phyloP scores from a whole-genome alignment of 148 eudicot genomes.

The Dianthus caryophyllus region DNA sequence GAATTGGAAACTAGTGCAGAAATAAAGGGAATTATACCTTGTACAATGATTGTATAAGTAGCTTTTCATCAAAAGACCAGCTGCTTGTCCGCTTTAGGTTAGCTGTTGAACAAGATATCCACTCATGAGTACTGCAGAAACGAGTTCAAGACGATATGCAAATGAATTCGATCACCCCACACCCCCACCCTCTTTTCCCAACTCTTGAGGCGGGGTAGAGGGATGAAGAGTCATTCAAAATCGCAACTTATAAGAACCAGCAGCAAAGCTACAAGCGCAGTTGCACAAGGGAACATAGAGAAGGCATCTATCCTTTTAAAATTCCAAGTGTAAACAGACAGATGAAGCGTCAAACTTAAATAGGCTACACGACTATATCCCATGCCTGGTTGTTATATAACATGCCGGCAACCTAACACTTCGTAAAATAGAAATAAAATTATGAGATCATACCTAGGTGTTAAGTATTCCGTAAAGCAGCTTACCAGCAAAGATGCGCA shows the following conservation, averaged over 20 bases:
- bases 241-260: too few relatives aligned
- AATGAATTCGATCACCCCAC: background rate
- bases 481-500: background rate
- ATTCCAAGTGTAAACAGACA: too few relatives aligned
- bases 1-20: background rate
- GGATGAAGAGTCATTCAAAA: background rate
- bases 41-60: conserved; percentile 79
- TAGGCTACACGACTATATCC: too few relatives aligned
- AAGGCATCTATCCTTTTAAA: too few relatives aligned
- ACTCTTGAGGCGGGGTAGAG: background rate
- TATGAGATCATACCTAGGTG: too few relatives aligned
- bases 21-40: conserved; percentile 43
- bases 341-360: too few relatives aligned
- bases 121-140: background rate
- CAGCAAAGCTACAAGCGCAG: too few relatives aligned
- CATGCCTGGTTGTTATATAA: background rate
- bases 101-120: conserved; percentile 31
- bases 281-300: too few relatives aligned
- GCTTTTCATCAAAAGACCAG: conserved; percentile 89
- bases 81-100: conserved; percentile 72
- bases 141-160: background rate
- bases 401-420: background rate
- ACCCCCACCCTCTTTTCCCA: background rate
- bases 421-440: too few relatives aligned
- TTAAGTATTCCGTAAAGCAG: too few relatives aligned